phyloP scores from a whole-genome alignment of 495 filamentous ascomycete species.

The Neurospora intermedia region DNA sequence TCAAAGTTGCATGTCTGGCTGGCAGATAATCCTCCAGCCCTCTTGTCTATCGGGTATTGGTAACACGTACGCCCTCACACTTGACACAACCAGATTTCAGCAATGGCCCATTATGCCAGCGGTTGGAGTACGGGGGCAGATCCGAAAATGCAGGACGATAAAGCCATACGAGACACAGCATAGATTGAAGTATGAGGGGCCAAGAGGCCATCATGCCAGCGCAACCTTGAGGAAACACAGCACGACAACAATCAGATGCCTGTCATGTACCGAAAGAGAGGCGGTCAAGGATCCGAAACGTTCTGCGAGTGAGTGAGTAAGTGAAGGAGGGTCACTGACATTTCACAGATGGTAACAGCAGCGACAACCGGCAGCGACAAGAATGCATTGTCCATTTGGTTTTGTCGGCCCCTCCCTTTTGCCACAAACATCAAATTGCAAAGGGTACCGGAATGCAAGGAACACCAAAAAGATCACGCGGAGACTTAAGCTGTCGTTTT shows the following conservation, averaged over 20 bases:
- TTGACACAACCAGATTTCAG: neutral
- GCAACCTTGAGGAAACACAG: neutral
- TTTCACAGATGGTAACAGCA: neutral
- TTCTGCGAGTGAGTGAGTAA: neutral
- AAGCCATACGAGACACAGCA: neutral
- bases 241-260: neutral
- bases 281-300: slow-evolving; percentile 1
- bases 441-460: neutral
- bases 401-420: neutral
- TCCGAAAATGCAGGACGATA: slow-evolving; percentile 3
- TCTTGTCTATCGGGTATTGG: neutral
- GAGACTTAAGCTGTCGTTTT: neutral
- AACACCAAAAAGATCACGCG: neutral
- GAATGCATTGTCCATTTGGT: neutral
- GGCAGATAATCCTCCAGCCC: neutral
- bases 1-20: neutral
- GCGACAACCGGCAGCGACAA: neutral
- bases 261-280: neutral
- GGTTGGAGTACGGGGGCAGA: neutral
- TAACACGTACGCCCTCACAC: neutral
- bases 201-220: neutral
- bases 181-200: neutral
- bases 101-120: neutral
- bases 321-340: neutral
- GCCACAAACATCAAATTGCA: neutral